Evolutionary conservation across 2,329 filamentous ascomycete species (phyloP), one percentile per base, ranked within the genome.

Genomic region (Cryphonectria parasitica): DNA sequence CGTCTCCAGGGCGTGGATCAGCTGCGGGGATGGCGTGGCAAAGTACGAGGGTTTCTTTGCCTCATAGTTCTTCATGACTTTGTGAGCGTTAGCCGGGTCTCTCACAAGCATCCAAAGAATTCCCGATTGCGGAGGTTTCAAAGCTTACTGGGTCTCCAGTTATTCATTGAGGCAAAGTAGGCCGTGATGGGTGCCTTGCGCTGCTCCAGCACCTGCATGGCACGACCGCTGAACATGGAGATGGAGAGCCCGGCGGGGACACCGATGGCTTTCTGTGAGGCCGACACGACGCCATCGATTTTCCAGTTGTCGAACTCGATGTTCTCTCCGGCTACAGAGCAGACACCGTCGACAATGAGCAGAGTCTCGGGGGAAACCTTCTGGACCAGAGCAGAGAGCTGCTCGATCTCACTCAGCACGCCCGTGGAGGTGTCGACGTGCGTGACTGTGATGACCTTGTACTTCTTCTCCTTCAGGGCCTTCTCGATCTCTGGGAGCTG

Each of bases 21-120:
- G 89, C 83, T 99, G 96, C 19, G 96, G 96, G 5, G 95, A 94
- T 0, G 96, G 96, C 1, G 96, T 99, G 52, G 96, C 96, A 79
- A 99, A 99, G 86, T 99, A 99, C 2, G 94, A 97, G 52, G 96
- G 90, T 85, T 98, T 99, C 86, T 95, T 94, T 74, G 94, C 93
- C 84, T 99, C 96, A 82, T 99, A 99, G 84, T 98, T 98, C 84
- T 96, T 90, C 95, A 99, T 98, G 82, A 99, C 92, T 93, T 71
- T 62, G 22, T 28, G 36, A 43, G n/a, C 25, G 70, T 74, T 39
- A 75, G 71, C 31, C 60, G 39, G 31, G 28, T 49, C 39, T 61
- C 68, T 66, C 70, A 11, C 49, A 52, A 60, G 64, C 39, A 64
- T 43, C 52, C 41, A 65, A 45, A 45, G 10, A 25, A 39, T 0